Percentiles rank a stretch among this genome's conserved stretches.
These are phyloP conservation scores for Aspergillus persii DNA, from an alignment of 2,329 filamentous ascomycete genomes.

Conservation along the genomic window DNA sequence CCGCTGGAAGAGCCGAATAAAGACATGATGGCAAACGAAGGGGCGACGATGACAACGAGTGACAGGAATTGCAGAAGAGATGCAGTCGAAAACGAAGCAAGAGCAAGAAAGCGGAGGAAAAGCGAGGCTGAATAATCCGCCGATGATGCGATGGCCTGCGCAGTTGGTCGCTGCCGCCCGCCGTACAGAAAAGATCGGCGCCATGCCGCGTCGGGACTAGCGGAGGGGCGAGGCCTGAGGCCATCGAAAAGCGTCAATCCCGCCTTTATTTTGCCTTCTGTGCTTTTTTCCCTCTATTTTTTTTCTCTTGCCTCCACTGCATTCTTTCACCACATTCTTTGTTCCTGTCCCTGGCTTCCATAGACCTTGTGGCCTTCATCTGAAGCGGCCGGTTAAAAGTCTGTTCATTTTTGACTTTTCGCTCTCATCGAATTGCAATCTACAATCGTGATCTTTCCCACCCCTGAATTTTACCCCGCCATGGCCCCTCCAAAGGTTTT, in stretches of 20 bases:
- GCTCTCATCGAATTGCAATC: conserved; percentile 1
- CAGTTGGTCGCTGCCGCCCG: conserved; percentile 14
- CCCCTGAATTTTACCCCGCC: conserved; percentile 34
- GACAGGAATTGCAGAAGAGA: not conserved
- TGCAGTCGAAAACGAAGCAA: not conserved
- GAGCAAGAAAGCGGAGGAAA: not conserved
- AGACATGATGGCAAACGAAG: conserved; percentile 25
- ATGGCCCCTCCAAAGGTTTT: conserved; percentile 64
- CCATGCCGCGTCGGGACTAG: conserved; percentile 4
- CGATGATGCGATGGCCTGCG: conserved; percentile 7
- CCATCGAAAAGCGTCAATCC: not conserved
- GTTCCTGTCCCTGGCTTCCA: not conserved
- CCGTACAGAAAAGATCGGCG: conserved; percentile 17
- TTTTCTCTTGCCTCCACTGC: not conserved
- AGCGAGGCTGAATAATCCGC: conserved; percentile 20
- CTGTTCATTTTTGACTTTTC: conserved; percentile 2
- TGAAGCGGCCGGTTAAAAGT: not conserved
- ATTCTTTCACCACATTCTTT: not conserved
- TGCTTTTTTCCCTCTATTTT: not conserved
- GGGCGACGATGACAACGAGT: not conserved
- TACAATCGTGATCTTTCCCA: conserved; percentile 1
- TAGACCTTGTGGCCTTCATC: not conserved
- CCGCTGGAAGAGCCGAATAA: conserved; percentile 36
- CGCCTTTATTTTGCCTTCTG: not conserved
- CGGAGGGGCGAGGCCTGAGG: not conserved